Percentiles rank a stretch among this genome's conserved stretches.
These are phyloP conservation scores for Quambalaria eucalypti DNA, from an alignment of 1,284 basidiomycete genomes.

Conservation along the genomic window DNA sequence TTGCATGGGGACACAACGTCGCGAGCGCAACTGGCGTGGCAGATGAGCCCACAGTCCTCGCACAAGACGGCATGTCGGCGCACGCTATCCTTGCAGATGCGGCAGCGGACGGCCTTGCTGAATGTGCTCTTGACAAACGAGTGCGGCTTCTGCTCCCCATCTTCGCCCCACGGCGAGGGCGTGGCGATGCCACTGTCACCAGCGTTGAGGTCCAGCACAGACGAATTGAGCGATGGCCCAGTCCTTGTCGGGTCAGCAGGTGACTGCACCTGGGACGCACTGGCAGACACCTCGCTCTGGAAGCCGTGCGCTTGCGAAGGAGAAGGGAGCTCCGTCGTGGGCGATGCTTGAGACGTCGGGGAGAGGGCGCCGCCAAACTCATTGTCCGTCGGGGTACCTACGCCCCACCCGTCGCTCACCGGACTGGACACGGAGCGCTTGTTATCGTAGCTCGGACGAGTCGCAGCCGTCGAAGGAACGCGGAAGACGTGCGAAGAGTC, in stretches of 20 bases:
- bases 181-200: conserved; percentile 1
- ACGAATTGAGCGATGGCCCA: conserved; percentile 16
- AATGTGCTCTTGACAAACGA: conserved; percentile 84
- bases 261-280: too few species aligned
- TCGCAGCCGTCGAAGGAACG: neutral
- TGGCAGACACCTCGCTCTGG: neutral
- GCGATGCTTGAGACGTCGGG: neutral
- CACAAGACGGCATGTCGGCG: conserved; percentile 82
- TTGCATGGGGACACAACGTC: conserved; percentile 73
- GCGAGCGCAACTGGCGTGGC: conserved; percentile 67
- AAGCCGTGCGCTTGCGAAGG: conserved; percentile 6
- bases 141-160: conserved; percentile 50
- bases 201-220: conserved; percentile 20
- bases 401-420: neutral
- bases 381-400: too few species aligned
- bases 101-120: conserved; percentile 78
- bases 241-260: conserved; percentile 5
- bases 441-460: neutral
- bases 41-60: conserved; percentile 77
- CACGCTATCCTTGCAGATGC: conserved; percentile 68
- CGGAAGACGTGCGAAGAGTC: neutral
- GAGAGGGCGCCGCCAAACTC: too few species aligned
- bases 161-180: neutral
- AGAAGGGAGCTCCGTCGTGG: neutral
- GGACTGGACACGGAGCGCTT: neutral